Percentiles rank a stretch among this genome's conserved stretches.
Evolutionary conservation across 2,329 filamentous ascomycete species (phyloP).

Genomic region (Stachybotrys chlorohalonatus): DNA sequence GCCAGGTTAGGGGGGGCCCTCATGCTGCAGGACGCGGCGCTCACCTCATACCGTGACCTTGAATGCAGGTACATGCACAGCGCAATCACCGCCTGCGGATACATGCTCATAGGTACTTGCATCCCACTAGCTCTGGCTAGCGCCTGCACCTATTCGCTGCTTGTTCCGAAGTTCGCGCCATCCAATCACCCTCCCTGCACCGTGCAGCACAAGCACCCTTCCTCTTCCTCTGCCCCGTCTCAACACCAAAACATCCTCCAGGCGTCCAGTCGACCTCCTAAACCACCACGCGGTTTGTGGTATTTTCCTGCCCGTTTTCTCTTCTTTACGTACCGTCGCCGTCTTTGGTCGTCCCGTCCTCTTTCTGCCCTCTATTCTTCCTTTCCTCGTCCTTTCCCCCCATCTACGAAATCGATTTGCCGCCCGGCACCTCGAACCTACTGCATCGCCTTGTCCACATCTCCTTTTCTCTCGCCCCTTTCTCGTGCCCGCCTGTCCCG

Average conservation of each 20-base stretch:
- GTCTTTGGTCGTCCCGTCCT: neutral
- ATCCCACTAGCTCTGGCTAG: neutral
- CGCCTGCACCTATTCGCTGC: neutral
- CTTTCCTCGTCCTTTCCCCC: neutral
- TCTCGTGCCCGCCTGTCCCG: neutral
- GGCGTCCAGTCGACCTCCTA: neutral
- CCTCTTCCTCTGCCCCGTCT: constrained; percentile 2
- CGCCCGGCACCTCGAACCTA: neutral
- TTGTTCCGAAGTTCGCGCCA: neutral
- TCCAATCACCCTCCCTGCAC: neutral
- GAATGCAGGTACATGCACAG: neutral
- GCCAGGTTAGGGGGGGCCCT: neutral
- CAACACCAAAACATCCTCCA: constrained; percentile 1
- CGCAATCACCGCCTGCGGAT: neutral
- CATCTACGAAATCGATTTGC: neutral
- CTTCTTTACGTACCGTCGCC: neutral
- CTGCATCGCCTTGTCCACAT: neutral
- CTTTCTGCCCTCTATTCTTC: neutral
- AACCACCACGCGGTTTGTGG: neutral
- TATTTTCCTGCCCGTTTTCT: neutral
- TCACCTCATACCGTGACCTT: neutral
- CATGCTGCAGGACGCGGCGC: neutral
- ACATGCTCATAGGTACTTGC: neutral
- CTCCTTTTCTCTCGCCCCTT: neutral
- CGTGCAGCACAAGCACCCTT: neutral